A percentile compares a stretch with the other conserved stretches of the same genome.
Conservation (phyloP, 208 protist genomes). For the Naegleria lovaniensis region DNA sequence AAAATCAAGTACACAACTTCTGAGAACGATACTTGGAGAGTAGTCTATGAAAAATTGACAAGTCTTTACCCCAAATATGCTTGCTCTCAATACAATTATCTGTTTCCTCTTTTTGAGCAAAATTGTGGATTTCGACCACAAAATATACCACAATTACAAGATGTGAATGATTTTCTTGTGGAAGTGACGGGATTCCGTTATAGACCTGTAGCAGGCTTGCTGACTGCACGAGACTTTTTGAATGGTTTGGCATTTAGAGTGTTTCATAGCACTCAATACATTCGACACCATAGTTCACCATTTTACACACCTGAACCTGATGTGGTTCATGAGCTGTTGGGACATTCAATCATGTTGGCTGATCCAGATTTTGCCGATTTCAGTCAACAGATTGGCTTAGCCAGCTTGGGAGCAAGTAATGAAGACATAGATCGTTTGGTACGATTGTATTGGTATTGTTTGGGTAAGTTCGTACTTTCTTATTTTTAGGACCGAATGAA, state of each 20-base stretch:
- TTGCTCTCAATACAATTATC: slow-evolving; percentile 81
- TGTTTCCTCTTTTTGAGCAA: slow-evolving; percentile 81
- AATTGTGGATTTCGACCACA: slow-evolving; percentile 76
- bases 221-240: slow-evolving; percentile 87
- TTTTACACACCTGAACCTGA: slow-evolving; percentile 92
- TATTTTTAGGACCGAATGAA: no score
- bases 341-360: slow-evolving; percentile 87
- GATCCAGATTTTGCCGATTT: slow-evolving; percentile 90
- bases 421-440: slow-evolving; percentile 80
- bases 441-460: slow-evolving; percentile 83
- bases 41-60: slow-evolving; percentile 71
- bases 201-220: slow-evolving; percentile 80
- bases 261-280: slow-evolving; percentile 94
- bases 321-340: slow-evolving; percentile 85
- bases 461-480: background rate
- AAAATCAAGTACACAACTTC: slow-evolving; percentile 77
- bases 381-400: slow-evolving; percentile 88
- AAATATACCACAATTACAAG: slow-evolving; percentile 81
- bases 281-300: slow-evolving; percentile 82
- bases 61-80: slow-evolving; percentile 79
- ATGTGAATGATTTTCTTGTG: background rate
- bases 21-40: slow-evolving; percentile 76
- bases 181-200: slow-evolving; percentile 77
- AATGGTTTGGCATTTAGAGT: slow-evolving; percentile 86
- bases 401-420: slow-evolving; percentile 86